Conservation (phyloP, 2,329 filamentous ascomycete genomes). For the Phialocephala sp. region DNA sequence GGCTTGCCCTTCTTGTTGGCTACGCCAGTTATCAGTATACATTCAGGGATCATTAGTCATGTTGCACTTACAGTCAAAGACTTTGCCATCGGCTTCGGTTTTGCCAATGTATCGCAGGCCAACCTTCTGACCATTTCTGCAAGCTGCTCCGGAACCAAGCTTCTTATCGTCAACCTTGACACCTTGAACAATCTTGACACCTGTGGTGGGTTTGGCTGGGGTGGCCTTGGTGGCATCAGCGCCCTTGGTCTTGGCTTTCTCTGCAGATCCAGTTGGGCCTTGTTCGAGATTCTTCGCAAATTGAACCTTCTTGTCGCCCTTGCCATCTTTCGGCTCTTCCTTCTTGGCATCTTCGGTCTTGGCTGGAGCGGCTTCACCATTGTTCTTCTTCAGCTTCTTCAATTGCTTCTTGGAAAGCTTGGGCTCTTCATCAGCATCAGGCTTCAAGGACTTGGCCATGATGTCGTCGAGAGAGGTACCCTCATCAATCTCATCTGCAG, state of each 20-base stretch:
- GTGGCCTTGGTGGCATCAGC: slow-evolving; percentile 53
- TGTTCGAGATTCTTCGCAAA: slow-evolving; percentile 99
- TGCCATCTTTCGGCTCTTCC: slow-evolving; percentile 57
- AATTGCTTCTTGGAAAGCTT: slow-evolving; percentile 95
- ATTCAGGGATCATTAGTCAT: background rate
- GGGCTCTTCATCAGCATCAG: slow-evolving; percentile 62
- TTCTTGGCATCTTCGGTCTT: slow-evolving; percentile 65
- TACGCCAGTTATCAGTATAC: slow-evolving; percentile 44
- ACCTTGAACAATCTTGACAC: slow-evolving; percentile 82
- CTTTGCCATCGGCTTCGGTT: slow-evolving; percentile 84
- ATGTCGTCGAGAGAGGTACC: slow-evolving; percentile 78
- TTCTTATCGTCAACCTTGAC: slow-evolving; percentile 97
- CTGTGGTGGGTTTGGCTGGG: slow-evolving; percentile 59
- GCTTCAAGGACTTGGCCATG: slow-evolving; percentile 74
- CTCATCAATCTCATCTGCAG: slow-evolving; percentile 73
- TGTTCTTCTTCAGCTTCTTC: slow-evolving; percentile 99
- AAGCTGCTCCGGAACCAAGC: slow-evolving; percentile 79
- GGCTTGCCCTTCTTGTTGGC: slow-evolving; percentile 99
- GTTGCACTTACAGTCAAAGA: slow-evolving; percentile 82
- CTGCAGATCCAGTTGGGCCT: slow-evolving; percentile 79
- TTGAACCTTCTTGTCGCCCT: slow-evolving; percentile 92
- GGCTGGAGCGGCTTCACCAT: slow-evolving; percentile 78
- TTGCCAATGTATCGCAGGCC: slow-evolving; percentile 99
- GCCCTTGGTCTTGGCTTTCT: slow-evolving; percentile 53
- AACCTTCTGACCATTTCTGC: slow-evolving; percentile 89